A percentile compares a stretch with the other conserved stretches of the same genome.
These are phyloP conservation scores for Fragaria ananassa DNA, from an alignment of 306 rosid genomes.

Conservation along the genomic window DNA sequence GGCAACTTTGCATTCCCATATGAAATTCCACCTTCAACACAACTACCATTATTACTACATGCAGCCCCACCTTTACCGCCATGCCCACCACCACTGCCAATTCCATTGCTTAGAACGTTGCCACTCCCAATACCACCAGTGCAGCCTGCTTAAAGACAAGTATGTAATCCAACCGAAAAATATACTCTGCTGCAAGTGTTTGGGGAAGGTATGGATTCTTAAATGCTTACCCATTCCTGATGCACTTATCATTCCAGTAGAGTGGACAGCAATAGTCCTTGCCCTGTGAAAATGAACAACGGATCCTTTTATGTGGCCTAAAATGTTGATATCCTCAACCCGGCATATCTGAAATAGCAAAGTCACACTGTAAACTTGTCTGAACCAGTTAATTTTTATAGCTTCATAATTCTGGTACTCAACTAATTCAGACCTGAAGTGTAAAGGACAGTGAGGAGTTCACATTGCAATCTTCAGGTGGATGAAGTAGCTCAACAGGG, in stretches of 20 bases:
- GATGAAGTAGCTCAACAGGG: conserved; percentile 75
- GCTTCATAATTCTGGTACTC: conserved; percentile 11
- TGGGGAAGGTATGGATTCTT: neutral
- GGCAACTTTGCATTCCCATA: conserved; percentile 77
- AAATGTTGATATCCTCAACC: conserved; percentile 82
- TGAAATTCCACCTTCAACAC: conserved; percentile 72
- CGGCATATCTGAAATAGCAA: conserved; percentile 78
- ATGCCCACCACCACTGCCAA: conserved; percentile 97
- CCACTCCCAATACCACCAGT: conserved; percentile 88
- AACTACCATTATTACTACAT: conserved; percentile 47
- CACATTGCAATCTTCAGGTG: conserved; percentile 99
- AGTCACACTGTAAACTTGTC: conserved; percentile 17
- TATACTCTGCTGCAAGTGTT: neutral
- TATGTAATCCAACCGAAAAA: conserved; percentile 5
- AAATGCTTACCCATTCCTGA: conserved; percentile 81
- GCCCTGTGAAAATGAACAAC: conserved; percentile 98
- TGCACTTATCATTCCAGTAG: conserved; percentile 82
- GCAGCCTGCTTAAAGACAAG: conserved; percentile 56
- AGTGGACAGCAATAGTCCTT: conserved; percentile 67
- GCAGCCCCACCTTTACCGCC: conserved; percentile 93
- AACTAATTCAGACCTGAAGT: conserved; percentile 65
- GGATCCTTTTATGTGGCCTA: conserved; percentile 90
- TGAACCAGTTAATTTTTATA: conserved; percentile 12
- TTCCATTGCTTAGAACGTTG: conserved; percentile 45
- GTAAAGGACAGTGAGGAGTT: conserved; percentile 92